Base-by-base conservation (phyloP, 495 filamentous ascomycete genomes). In the Penicillium mononematosum region DNA sequence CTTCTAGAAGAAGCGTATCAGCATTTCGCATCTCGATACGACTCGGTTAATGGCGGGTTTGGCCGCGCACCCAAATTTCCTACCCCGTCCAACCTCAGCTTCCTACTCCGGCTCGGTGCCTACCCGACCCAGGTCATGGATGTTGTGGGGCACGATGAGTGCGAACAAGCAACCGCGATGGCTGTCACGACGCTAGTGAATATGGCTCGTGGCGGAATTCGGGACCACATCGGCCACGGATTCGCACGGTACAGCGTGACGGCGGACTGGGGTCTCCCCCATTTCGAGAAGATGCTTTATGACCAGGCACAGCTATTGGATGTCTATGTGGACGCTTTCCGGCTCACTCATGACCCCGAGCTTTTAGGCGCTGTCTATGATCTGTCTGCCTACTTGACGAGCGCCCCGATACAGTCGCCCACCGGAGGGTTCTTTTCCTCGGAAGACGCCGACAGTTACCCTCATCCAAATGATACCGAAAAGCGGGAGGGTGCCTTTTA, bases 211-310 rank as follows among this genome's bases (percentile, higher is more conserved):
- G 90, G 94, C 36, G 95, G 90, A 3, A 89, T 98, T 56, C 85
- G 91, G 51, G 94, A 98, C 64, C 94, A 98, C 59, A 85, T 98
- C 57, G 95, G 94, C 3, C 84, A 88, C 65, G 94, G 94, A 4
- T 96, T 98, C 66, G 84, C 91, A 47, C 80, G 94, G 46, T 96
- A 96, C 61, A 95, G 91, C 38, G 87, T 96, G 7, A 98, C 94
- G 6, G 75, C 81, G 25, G 88, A 97, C 70, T 98, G 94, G 94
- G 86, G 83, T 53, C 71, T 98, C 41, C 94, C 94, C 24, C 92
- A 96, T 65, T 98, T 98, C 65, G 94, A 98, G 73, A 98, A 98
- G 80, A 96, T 98, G 90, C 83, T 97, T 3, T 92, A 93, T 55
- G 95, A 98, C 66, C 93, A 98, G 61, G 90, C 88, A 8, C 88